Percentiles rank a stretch among this genome's conserved stretches.
These are phyloP conservation scores for Taiozyma onychis DNA, from an alignment of 1,139 yeast species.

Conservation along the genomic window DNA sequence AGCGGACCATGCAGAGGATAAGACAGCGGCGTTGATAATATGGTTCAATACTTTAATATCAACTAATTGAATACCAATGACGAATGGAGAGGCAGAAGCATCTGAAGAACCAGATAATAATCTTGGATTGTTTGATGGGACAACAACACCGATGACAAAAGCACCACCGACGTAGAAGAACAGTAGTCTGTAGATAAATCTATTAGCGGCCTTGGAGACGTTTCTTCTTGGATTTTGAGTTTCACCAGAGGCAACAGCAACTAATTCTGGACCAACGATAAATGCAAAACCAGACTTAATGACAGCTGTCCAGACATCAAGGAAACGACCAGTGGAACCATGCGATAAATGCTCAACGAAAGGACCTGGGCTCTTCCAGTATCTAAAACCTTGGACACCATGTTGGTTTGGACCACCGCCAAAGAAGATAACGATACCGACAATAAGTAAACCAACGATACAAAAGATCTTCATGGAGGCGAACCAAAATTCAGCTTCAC, in stretches of 20 bases:
- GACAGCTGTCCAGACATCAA: slow-evolving; percentile 40
- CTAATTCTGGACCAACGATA: slow-evolving; percentile 54
- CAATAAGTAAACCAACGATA: slow-evolving; percentile 63
- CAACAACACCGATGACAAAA: slow-evolving; percentile 51
- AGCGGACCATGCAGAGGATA: slow-evolving; percentile 68
- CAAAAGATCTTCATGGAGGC: slow-evolving; percentile 65
- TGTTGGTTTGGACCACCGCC: slow-evolving; percentile 78
- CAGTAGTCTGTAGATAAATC: slow-evolving; percentile 65
- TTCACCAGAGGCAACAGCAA: slow-evolving; percentile 75
- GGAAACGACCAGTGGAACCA: slow-evolving; percentile 57
- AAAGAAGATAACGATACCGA: slow-evolving; percentile 72
- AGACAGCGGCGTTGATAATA: slow-evolving; percentile 60
- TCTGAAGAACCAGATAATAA: slow-evolving; percentile 39
- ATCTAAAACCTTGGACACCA: slow-evolving; percentile 61
- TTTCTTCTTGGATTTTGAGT: slow-evolving; percentile 63
- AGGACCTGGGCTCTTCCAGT: slow-evolving; percentile 55
- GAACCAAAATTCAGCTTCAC: slow-evolving; percentile 79
- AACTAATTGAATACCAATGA: slow-evolving; percentile 53
- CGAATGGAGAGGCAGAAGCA: slow-evolving; percentile 75
- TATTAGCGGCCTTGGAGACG: slow-evolving; percentile 66
- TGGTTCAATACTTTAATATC: slow-evolving; percentile 58
- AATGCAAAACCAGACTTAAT: slow-evolving; percentile 36
- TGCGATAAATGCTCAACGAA: slow-evolving; percentile 47
- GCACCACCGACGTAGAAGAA: slow-evolving; percentile 66
- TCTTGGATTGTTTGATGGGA: slow-evolving; percentile 36